Base-by-base conservation (phyloP, 345 rosid species). In the Lumnitzera littorea region DNA sequence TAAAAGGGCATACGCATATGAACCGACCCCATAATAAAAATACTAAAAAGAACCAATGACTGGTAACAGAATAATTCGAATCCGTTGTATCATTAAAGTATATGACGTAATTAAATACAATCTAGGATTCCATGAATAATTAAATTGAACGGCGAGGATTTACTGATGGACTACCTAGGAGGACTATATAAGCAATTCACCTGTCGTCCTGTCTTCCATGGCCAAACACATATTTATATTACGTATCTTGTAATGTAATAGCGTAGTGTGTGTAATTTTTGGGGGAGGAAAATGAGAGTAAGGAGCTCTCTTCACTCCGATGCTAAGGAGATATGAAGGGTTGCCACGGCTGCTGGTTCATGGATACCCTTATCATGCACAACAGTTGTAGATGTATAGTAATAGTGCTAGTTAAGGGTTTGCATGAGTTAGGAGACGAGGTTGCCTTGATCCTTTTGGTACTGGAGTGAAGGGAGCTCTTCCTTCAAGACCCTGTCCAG, bases 401-500 rank as follows among this genome's bases (percentile, higher is more conserved):
- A 25, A n/a, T 56, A 13, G 46, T 15, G 61, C 11, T 20, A 72
- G 61, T 72, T 74, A 69, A 75, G 84, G 91, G 84, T 79, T 80
- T 80, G 80, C 86, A 80, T 85, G 86, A 59, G 16, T 68, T 60
- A 7, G 77, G 80, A 83, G 89, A 74, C 64, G 73, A 49, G 53
- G 63, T 55, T 76, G 14, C 70, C 76, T 67, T 76, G 70, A 64
- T 74, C 76, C 56, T 71, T 74, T 80, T 59, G 70, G 79, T 62
- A 77, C 72, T 82, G 82, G 81, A 67, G 82, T 82, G 88, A 82
- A 82, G 84, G 82, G 84, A 82, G 84, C 84, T 79, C 72, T 50
- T 56, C 1, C 31, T 27, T 27, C 31, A 27, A 27, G 31, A 27
- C 3, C 31, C 31, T 27, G 5, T 5, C 31, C 31, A 27, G 20